Evolutionary conservation across 1,284 basidiomycete species (phyloP), one percentile per base, ranked within the genome.

Genomic region (Spongiforma sp.): DNA sequence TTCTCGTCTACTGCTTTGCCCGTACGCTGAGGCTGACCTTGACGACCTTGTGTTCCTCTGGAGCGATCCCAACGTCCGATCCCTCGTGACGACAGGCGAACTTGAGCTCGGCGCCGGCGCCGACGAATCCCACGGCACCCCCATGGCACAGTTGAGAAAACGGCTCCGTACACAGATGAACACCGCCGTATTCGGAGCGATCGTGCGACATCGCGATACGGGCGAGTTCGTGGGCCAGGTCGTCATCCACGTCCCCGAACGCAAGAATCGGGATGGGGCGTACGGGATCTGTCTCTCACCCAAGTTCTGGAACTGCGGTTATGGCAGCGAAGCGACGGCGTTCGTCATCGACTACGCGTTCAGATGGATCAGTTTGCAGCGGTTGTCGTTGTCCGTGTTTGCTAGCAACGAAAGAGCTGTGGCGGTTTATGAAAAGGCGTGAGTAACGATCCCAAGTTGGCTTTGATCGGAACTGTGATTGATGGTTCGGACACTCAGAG

Each of bases 221-320:
- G 68, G 71, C 46, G 73, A 72, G 21, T 79, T 81, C 63, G 69
- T 83, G 41, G 82, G 82, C 37, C 73, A 79, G 19, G 69, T 73
- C 33, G 70, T 73, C 39, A 41, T 82, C 34, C 71, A 68, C 30
- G 67, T 76, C 7, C 62, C 57, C 15, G 72, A 76, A 46, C 66
- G 74, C 3, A 68, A 62, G 62, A 71, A 77, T 43, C 70, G 74
- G 21, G 75, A 79, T n/a, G 78, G 70, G 37, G 65, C 66, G 52
- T 72, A 76, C 30, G 77, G 74, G 5, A 70, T 80, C 46, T 77
- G 69, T 37, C 67, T 80, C 15, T 41, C 57, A 14, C 75, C 75
- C 3, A 34, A 59, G 61, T 78, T 73, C 55, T 78, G 79, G 76
- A 65, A 69, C 12, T 68, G 69, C 17, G 80, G 79, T 1, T 79